Evolutionary conservation across 768 basidiomycete genomes (phyloP).

Genomic region (Termitomyces sp.): DNA sequence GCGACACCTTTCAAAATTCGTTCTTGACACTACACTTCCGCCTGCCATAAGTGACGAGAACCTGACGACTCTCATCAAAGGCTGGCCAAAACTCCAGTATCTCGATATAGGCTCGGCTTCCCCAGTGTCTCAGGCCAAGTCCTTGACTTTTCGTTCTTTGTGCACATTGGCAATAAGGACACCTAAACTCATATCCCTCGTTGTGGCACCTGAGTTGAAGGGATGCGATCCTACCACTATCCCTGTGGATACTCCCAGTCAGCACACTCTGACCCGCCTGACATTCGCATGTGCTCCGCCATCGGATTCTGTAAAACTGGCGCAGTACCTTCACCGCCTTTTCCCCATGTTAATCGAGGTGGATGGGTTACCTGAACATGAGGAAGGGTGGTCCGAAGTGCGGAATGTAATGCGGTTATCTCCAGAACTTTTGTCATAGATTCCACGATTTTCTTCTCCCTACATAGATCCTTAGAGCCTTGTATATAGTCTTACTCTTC

Average conservation of each 20-base stretch:
- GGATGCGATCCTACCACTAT: background rate
- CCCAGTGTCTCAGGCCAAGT: slow-evolving; percentile 16
- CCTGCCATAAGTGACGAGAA: slow-evolving; percentile 35
- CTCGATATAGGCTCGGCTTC: slow-evolving; percentile 37
- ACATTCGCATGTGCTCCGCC: slow-evolving; percentile 31
- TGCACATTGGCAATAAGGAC: slow-evolving; percentile 22
- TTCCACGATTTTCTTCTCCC: background rate
- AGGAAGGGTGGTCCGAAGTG: slow-evolving; percentile 25
- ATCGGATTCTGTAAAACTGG: slow-evolving; percentile 25
- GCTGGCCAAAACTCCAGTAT: slow-evolving; percentile 43
- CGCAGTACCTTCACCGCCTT: slow-evolving; percentile 27
- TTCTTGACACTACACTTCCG: slow-evolving; percentile 38
- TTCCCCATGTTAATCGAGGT: slow-evolving; percentile 38
- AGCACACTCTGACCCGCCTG: slow-evolving; percentile 29
- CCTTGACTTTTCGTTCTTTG: slow-evolving; percentile 28
- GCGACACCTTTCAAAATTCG: slow-evolving; percentile 29
- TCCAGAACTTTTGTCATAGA: slow-evolving; percentile 4
- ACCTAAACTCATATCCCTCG: slow-evolving; percentile 26
- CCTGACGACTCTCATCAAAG: slow-evolving; percentile 33
- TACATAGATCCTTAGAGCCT: slow-evolving; percentile 8
- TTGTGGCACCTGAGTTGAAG: slow-evolving; percentile 27
- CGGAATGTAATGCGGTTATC: slow-evolving; percentile 8
- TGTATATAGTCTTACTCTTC: background rate
- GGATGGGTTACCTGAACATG: slow-evolving; percentile 31
- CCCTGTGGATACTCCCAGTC: slow-evolving; percentile 10